phyloP scores from a whole-genome alignment of 129 eudicot genomes.

The Tagetes erecta region DNA sequence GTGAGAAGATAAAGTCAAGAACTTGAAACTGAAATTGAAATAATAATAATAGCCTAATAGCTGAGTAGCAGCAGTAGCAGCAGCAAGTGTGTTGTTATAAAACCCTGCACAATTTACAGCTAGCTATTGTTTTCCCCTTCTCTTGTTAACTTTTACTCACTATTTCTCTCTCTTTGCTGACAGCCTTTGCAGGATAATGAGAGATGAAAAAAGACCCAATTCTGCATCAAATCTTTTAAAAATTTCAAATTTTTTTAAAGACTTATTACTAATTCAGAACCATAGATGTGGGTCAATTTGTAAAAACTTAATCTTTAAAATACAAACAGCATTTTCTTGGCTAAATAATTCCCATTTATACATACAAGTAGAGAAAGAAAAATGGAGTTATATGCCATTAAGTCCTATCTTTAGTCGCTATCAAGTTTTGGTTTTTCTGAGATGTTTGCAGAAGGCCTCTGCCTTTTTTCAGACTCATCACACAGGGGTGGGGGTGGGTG shows the following conservation, averaged over 20 bases:
- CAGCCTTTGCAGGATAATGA: conserved; percentile 35
- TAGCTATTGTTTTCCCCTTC: conserved; percentile 36
- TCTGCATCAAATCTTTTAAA: conserved; percentile 14
- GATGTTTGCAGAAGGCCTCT: conserved; percentile 38
- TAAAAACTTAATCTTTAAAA: not conserved
- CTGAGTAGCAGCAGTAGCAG: conserved; percentile 31
- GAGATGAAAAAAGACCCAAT: conserved; percentile 37
- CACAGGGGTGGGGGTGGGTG: not conserved
- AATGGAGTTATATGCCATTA: conserved; percentile 31
- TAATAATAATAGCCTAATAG: conserved; percentile 23
- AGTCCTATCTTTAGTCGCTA: conserved; percentile 39
- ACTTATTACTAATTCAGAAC: not conserved
- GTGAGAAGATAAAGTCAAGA: conserved; percentile 61
- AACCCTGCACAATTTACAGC: conserved; percentile 54
- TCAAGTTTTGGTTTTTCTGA: conserved; percentile 42
- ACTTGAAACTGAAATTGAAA: conserved; percentile 33
- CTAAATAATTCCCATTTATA: conserved; percentile 34
- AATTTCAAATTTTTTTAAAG: not conserved
- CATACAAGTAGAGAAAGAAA: conserved; percentile 26
- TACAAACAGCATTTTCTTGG: not conserved
- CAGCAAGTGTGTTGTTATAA: not conserved
- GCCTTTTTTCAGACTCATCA: conserved; percentile 38
- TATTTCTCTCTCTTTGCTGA: conserved; percentile 33
- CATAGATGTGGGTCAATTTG: conserved; percentile 26
- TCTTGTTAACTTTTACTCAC: conserved; percentile 10